Conservation (phyloP, 1,284 basidiomycete genomes). For the Sutorius eximius region DNA sequence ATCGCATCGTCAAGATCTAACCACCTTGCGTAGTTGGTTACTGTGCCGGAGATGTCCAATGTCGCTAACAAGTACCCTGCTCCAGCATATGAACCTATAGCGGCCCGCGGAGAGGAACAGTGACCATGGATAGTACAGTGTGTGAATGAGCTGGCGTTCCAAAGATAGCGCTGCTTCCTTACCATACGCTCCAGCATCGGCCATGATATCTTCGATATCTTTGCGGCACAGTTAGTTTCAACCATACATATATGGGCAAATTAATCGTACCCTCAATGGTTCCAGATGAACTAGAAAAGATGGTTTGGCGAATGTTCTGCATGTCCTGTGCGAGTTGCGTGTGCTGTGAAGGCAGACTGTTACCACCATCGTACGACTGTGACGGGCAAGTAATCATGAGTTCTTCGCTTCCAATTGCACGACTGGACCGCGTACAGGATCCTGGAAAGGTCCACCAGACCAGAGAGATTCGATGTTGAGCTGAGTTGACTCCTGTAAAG, state of each 20-base stretch:
- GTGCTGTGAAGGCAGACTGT: slow-evolving; percentile 51
- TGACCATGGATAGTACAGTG: not conserved
- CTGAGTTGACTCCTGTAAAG: slow-evolving; percentile 57
- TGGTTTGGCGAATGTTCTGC: slow-evolving; percentile 51
- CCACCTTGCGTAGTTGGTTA: slow-evolving; percentile 60
- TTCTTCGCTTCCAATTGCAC: not conserved
- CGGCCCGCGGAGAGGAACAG: not conserved
- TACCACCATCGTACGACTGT: slow-evolving; percentile 69
- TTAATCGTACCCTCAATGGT: slow-evolving; percentile 52
- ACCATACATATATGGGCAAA: not conserved
- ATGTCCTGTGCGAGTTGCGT: slow-evolving; percentile 48
- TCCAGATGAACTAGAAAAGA: slow-evolving; percentile 60
- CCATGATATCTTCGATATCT: slow-evolving; percentile 58
- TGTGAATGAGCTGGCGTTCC: not conserved
- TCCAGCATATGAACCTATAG: slow-evolving; percentile 64
- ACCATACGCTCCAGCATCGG: slow-evolving; percentile 65
- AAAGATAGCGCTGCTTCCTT: slow-evolving; percentile 13
- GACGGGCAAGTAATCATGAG: slow-evolving; percentile 1
- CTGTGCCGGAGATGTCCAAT: slow-evolving; percentile 41
- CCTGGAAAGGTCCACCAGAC: slow-evolving; percentile 71
- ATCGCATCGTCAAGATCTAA: slow-evolving; percentile 66
- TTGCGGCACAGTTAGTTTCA: slow-evolving; percentile 4
- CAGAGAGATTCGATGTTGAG: slow-evolving; percentile 75
- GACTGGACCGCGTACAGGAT: slow-evolving; percentile 45
- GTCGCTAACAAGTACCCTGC: slow-evolving; percentile 63